phyloP scores from a whole-genome alignment of 2,329 filamentous ascomycete genomes.

The Bertia moriformis region DNA sequence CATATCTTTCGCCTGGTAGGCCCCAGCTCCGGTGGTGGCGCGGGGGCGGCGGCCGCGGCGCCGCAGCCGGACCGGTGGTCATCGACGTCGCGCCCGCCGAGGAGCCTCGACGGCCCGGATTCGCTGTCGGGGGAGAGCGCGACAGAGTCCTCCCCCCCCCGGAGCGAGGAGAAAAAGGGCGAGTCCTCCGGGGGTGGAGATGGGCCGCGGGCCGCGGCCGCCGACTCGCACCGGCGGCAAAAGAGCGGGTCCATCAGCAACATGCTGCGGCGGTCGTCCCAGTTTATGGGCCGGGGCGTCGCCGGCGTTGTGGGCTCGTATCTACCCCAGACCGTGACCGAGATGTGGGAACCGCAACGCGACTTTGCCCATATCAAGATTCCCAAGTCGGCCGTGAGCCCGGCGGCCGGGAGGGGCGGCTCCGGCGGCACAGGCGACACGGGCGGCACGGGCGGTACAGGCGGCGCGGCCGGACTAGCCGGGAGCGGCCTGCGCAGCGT shows the following conservation, averaged over 20 bases:
- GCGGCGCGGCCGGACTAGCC: conserved; percentile 17
- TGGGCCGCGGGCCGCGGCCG: conserved; percentile 10
- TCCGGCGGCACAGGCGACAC: conserved; percentile 8
- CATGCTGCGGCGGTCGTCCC: conserved; percentile 84
- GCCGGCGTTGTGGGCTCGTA: conserved; percentile 84
- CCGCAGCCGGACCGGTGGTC: conserved; percentile 34
- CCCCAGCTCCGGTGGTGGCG: conserved; percentile 16
- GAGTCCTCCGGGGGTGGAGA: conserved; percentile 19
- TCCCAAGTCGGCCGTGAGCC: conserved; percentile 40
- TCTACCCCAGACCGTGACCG: conserved; percentile 79
- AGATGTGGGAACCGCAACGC: conserved; percentile 90
- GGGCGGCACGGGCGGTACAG: conserved; percentile 12
- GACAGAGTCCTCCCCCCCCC: conserved; percentile 26
- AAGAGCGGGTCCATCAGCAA: conserved; percentile 71
- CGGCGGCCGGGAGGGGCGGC: conserved; percentile 13
- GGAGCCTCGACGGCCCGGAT: conserved; percentile 35
- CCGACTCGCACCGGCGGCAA: conserved; percentile 21
- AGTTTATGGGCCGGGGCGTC: conserved; percentile 79
- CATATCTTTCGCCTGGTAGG: conserved; percentile 74
- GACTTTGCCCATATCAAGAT: conserved; percentile 97
- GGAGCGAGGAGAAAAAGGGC: conserved; percentile 30
- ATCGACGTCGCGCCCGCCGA: conserved; percentile 21
- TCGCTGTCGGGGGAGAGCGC: conserved; percentile 33
- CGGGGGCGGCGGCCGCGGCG: no score
- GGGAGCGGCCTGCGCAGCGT: conserved; percentile 64